Evolutionary conservation across 257 asterid species (phyloP).

Genomic region (Penstemon barbatus): DNA sequence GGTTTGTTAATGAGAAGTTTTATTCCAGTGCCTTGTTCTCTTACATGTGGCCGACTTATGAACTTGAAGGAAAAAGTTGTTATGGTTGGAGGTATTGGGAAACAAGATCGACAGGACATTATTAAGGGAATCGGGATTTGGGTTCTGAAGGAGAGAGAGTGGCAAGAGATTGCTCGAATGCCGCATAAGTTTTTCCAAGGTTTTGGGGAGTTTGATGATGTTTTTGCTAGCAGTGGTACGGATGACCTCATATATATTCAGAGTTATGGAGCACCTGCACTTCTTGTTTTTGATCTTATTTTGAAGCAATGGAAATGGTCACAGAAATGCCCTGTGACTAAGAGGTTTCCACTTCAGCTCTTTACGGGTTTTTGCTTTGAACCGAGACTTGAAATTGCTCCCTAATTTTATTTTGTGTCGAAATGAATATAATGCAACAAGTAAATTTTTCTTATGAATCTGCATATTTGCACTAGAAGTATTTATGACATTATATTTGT

Average conservation of each 20-base stretch:
- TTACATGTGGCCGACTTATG: slow-evolving; percentile 92
- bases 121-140: slow-evolving; percentile 92
- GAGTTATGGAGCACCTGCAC: slow-evolving; percentile 85
- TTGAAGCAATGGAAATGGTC: slow-evolving; percentile 90
- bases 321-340: slow-evolving; percentile 79
- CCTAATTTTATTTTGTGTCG: slow-evolving; percentile 34
- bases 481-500: too few relatives aligned
- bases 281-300: slow-evolving; percentile 65
- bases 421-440: not conserved
- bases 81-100: slow-evolving; percentile 96
- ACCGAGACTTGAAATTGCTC: slow-evolving; percentile 73
- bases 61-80: slow-evolving; percentile 72
- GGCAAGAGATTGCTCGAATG: slow-evolving; percentile 84
- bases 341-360: slow-evolving; percentile 93
- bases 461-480: too few relatives aligned
- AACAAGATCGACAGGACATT: slow-evolving; percentile 72
- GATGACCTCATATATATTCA: slow-evolving; percentile 84
- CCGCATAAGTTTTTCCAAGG: slow-evolving; percentile 88
- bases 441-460: too few relatives aligned
- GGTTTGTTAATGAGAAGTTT: slow-evolving; percentile 64
- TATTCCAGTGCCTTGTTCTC: slow-evolving; percentile 74
- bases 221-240: slow-evolving; percentile 87
- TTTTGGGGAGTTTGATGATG: slow-evolving; percentile 93
- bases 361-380: slow-evolving; percentile 94
- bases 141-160: slow-evolving; percentile 67